Base-by-base conservation (phyloP, 257 asterid species). In the Paulownia fortunei region DNA sequence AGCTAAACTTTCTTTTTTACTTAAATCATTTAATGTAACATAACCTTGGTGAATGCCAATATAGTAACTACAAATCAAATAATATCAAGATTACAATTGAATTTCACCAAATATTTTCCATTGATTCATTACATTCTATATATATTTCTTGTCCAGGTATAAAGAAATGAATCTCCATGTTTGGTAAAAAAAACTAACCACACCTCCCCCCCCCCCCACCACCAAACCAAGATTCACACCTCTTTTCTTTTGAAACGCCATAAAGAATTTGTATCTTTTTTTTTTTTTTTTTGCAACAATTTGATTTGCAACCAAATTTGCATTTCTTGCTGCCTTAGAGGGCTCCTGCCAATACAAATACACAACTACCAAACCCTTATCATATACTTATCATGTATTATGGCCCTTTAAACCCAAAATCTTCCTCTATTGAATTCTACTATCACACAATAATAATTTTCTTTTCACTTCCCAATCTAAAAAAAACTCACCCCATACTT, bases 311-410 rank as follows among this genome's bases (percentile, higher is more conserved):
- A 26, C 69, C 19, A 67, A 58, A 16, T n/a, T 44, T 11, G 42
- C 77, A 59, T 67, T 65, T 73, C 55, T 79, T 54, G 59, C 52
- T 19, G 65, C 56, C 36, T 49, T 64, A 12, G 49, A 41, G 27
- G 13, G 54, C 32, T 76, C 79, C 72, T 72, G 74, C 69, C 32
- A 69, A 27, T 27, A 67, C 62, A 67, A 42, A 59, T 44, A 58
- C 41, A 42, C 32, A 77, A 77, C 81, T 68, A 76, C 75, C 69
- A 55, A 32, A 12, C 24, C 8, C 51, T 19, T 12, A 64, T 76
- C 73, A 76, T 54, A 23, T 37, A 36, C 5, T 76, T 34, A 19
- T 32, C 63, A 77, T 77, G 70, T 39, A 78, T 62, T 7, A 13
- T 51, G 47, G 34, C 59, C 18, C 6, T 42, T 36, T 7, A 49